Percentiles rank a stretch among this genome's conserved stretches.
These are phyloP conservation scores for Inga oerstediana DNA, from an alignment of 306 rosid species.

Conservation along the genomic window DNA sequence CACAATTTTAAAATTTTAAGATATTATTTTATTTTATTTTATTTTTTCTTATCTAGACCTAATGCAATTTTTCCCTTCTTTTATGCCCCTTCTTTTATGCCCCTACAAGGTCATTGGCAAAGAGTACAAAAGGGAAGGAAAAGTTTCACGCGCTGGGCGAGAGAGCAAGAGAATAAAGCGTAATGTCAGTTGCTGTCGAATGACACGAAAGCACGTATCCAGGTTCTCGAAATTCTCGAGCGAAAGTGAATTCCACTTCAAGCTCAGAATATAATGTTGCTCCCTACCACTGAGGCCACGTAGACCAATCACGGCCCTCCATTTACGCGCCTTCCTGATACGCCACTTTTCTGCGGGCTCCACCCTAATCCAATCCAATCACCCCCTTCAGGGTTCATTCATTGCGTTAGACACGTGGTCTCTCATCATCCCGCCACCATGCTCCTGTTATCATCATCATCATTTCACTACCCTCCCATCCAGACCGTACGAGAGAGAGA, in stretches of 20 bases:
- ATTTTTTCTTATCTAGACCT: too few relatives aligned
- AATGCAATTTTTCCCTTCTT: too few relatives aligned
- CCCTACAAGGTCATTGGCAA: too few relatives aligned
- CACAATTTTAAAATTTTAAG: too few relatives aligned
- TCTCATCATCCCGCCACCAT: not conserved
- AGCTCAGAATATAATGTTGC: not conserved
- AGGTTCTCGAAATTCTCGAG: not conserved
- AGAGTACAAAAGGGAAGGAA: not conserved
- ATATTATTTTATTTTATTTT: too few relatives aligned
- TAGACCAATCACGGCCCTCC: not conserved
- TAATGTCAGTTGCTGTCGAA: not conserved
- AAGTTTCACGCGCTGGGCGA: not conserved
- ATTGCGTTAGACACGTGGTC: not conserved
- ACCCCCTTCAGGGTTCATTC: not conserved
- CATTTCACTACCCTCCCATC: not conserved
- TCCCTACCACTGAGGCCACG: not conserved
- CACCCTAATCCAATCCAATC: not conserved
- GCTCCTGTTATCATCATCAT: slow-evolving; percentile 9
- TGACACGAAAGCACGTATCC: not conserved
- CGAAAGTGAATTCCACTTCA: not conserved
- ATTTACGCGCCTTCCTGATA: not conserved
- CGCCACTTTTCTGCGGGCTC: not conserved
- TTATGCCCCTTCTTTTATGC: too few relatives aligned
- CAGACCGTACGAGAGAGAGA: not conserved
- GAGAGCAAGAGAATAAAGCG: not conserved